Evolutionary conservation across 345 rosid genomes (phyloP), one percentile per base, ranked within the genome.

Genomic region (Draba incana): DNA sequence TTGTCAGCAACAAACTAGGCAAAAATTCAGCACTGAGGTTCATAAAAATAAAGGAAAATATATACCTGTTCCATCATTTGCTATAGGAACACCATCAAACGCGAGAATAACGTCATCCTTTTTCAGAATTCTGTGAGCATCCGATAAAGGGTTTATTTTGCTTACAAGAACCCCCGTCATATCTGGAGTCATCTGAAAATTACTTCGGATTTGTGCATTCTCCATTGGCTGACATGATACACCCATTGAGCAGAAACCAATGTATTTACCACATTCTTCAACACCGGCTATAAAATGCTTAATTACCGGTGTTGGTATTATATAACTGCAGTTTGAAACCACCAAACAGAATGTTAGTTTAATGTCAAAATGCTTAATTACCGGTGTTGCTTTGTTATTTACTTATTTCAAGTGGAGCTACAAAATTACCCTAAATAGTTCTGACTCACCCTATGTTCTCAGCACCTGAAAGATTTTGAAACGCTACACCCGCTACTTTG

Each of bases 381-480:
- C 20, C 20, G 20, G 20, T 20, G 20, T 20, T 20, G 31, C 53
- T 44, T 41, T 0, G 30, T 11, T 35, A 30, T 20, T 20, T 20
- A 20, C 20, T 20, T 20, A 20, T 3, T 3, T 38, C 46, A 25
- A 4, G n/a, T 2, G 10, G 4, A 62, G 39, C 15, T 52, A 71
- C 7, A 16, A 45, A 15, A 0, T n/a, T 13, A 42, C 2, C 1
- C 6, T 16, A 33, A 37, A 38, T 2, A 56, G 7, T 41, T 13
- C 39, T 14, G 62, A 81, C 94, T 77, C 80, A 90, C 96, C 98
- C 96, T 49, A 90, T 92, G 70, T 90, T 89, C 80, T 92, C 98
- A 76, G 93, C 89, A 75, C 92, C 90, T 54, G 92, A 82, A 75
- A 90, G 96, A 73, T 92, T 90, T 75, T 92, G 96, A 78, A 92